phyloP scores from a whole-genome alignment of 2,329 filamentous ascomycete species.

The Coniochaeta sp. region DNA sequence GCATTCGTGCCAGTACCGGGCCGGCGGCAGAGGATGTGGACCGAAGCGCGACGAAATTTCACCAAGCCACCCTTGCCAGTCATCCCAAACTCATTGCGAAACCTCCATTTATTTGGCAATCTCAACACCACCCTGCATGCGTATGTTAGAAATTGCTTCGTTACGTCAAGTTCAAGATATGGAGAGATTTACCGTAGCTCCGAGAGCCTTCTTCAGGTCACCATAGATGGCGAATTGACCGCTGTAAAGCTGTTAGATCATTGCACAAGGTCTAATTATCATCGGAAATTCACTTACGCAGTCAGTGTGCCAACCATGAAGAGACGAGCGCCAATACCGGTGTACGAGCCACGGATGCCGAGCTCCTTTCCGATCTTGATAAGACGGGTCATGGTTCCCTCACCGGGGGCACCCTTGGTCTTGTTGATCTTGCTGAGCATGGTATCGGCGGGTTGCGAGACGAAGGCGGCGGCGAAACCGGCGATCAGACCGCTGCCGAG shows the following conservation, averaged over 20 bases:
- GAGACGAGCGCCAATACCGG: conserved; percentile 62
- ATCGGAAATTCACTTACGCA: conserved; percentile 20
- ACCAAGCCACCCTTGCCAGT: neutral
- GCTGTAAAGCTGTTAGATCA: too few relatives aligned
- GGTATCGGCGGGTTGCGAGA: conserved; percentile 69
- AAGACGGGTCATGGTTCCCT: conserved; percentile 59
- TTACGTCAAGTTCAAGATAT: too few relatives aligned
- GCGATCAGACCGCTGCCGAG: conserved; percentile 64
- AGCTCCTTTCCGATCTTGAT: conserved; percentile 68
- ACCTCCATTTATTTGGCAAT: conserved; percentile 40
- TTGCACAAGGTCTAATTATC: too few relatives aligned
- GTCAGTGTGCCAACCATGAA: conserved; percentile 63
- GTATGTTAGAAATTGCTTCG: too few relatives aligned
- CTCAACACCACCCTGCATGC: conserved; percentile 61
- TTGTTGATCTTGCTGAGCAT: conserved; percentile 76
- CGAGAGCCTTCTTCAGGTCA: conserved; percentile 7
- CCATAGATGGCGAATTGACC: conserved; percentile 68
- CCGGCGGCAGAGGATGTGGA: too few relatives aligned
- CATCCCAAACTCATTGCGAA: neutral
- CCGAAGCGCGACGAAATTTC: neutral
- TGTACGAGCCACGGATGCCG: conserved; percentile 57
- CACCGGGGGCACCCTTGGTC: conserved; percentile 62
- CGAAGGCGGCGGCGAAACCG: conserved; percentile 65
- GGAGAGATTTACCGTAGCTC: conserved; percentile 34
- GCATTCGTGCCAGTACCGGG: too few relatives aligned